Percentiles rank a stretch among this genome's conserved stretches.
Conservation (phyloP, 163 green algal species). For the Chloroidium sp. region DNA sequence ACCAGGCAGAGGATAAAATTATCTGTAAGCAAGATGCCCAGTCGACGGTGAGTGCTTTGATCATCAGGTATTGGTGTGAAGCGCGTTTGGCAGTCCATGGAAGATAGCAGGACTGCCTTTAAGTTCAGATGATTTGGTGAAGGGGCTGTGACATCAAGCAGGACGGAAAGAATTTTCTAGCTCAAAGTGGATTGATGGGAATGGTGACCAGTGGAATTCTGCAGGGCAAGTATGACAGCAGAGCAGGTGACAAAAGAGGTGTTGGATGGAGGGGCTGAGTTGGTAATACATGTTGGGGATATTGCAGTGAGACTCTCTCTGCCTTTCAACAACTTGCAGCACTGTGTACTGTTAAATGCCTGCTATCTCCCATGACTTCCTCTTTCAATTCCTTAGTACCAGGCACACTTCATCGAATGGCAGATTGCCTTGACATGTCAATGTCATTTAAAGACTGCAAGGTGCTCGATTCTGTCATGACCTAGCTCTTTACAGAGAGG, state of each 20-base stretch:
- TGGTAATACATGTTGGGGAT: slow-evolving; percentile 59
- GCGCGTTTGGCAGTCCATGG: background rate
- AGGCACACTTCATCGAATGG: too few relatives aligned
- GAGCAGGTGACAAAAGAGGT: slow-evolving; percentile 16
- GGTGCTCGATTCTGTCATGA: too few relatives aligned
- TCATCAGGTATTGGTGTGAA: background rate
- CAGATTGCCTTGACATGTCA: too few relatives aligned
- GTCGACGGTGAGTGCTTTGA: background rate
- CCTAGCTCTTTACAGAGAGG: too few relatives aligned
- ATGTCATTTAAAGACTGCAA: too few relatives aligned
- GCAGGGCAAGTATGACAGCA: slow-evolving; percentile 22
- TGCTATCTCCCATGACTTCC: too few relatives aligned
- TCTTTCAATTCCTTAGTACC: too few relatives aligned
- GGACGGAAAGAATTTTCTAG: background rate
- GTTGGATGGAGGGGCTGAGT: slow-evolving; percentile 10
- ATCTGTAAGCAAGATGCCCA: background rate
- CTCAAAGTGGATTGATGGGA: too few relatives aligned
- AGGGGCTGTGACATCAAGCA: background rate
- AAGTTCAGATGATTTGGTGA: too few relatives aligned
- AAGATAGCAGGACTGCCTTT: background rate
- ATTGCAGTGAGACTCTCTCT: slow-evolving; percentile 17
- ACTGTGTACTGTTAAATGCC: too few relatives aligned
- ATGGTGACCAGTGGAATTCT: background rate
- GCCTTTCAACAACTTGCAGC: too few relatives aligned
- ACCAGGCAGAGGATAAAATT: too few relatives aligned